Base-by-base conservation (phyloP, 1,284 basidiomycete genomes). In the Rhodotorula sp. region DNA sequence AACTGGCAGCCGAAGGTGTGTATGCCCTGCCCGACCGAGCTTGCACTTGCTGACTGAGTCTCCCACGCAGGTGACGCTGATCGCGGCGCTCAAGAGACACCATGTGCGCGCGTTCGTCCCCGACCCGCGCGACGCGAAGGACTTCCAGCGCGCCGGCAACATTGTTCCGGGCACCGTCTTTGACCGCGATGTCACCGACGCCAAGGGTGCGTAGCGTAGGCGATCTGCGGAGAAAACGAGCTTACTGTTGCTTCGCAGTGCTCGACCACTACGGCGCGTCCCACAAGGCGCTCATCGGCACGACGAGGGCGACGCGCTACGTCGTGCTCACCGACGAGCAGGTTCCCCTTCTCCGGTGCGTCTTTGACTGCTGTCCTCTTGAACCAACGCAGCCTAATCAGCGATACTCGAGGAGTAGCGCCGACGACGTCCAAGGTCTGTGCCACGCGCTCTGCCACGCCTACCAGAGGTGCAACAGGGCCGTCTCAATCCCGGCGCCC, bases 71-170 rank as follows among this genome's bases (percentile, higher is more conserved):
- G 44, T 70, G n/a, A 60, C 61, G 12, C 49, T 62, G 50, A 42
- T 70, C n/a, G 48, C 65, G 5, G 27, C 42, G 5, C 41, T 66
- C 19, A 70, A 70, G 41, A 49, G 69, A 2, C 69, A 70, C 46
- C 64, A 66, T 50, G n/a, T 70, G 8, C 54, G 69, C 10, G 50
- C 53, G 7, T 66, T 66, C 45, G 59, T 46, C 16, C 44, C 44
- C 25, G 13, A n/a, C 34, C 34, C 34, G 23, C 8, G 10, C 2
- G 61, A 49, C n/a, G 9, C 21, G 27, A 12, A n/a, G n/a, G 41
- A 52, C 45, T 25, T n/a, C 13, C 8, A 12, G 13, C 44, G 42
- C 16, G 25, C 42, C 12, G 21, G 25, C n/a, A 70, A 70, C 59
- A 52, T 65, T n/a, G 9, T 23, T 0, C 60, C 69, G 21, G 64